phyloP scores from a whole-genome alignment of 2,329 filamentous ascomycete species.

The Magnaporthiopsis rhizophila region DNA sequence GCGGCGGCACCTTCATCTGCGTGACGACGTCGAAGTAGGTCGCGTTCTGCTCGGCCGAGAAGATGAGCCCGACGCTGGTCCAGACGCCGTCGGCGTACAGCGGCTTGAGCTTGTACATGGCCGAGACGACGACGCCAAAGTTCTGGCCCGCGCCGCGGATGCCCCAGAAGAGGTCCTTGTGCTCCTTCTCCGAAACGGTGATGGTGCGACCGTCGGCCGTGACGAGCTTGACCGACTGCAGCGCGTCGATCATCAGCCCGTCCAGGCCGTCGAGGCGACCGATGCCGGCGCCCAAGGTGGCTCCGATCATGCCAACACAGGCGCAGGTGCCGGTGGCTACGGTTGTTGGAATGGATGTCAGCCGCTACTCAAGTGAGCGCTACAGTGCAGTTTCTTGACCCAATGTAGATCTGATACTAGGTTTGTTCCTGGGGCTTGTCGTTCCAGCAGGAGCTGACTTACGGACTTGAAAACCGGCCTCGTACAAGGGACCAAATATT shows the following conservation, averaged over 20 bases:
- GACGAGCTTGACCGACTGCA: conserved; percentile 23
- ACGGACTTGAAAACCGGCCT: too few relatives aligned
- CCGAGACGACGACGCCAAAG: conserved; percentile 34
- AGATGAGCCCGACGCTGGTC: conserved; percentile 3
- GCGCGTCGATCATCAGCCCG: conserved; percentile 20
- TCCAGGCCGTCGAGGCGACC: not conserved
- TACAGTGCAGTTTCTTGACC: too few relatives aligned
- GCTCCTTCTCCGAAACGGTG: conserved; percentile 16
- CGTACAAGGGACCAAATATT: too few relatives aligned
- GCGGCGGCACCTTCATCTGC: not conserved
- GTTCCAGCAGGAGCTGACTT: too few relatives aligned
- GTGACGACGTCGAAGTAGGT: conserved; percentile 1
- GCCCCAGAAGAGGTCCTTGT: conserved; percentile 38
- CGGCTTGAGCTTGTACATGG: conserved; percentile 1
- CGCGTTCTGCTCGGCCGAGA: not conserved
- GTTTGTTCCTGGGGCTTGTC: too few relatives aligned
- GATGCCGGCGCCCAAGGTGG: not conserved
- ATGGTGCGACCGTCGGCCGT: conserved; percentile 17
- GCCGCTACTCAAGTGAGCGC: too few relatives aligned
- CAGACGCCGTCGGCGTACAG: conserved; percentile 1
- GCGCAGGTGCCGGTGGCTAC: too few relatives aligned
- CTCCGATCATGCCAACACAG: not conserved
- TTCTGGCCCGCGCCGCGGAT: conserved; percentile 42
- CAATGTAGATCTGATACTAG: too few relatives aligned
- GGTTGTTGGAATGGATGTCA: too few relatives aligned